phyloP scores from a whole-genome alignment of 1,284 basidiomycete species.

The Erythrobasidium hasegawianum region DNA sequence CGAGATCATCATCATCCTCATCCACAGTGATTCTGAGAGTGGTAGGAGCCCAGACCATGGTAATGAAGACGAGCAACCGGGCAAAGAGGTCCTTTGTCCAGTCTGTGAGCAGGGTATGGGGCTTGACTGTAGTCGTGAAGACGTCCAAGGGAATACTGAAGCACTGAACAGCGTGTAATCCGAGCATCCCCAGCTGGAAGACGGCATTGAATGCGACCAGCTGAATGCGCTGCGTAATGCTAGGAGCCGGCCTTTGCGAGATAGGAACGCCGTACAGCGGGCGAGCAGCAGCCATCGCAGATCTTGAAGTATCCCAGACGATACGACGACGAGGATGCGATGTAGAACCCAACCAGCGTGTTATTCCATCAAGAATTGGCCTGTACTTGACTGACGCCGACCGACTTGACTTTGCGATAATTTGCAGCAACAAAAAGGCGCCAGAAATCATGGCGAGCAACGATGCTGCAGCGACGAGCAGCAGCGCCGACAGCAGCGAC shows the following conservation, averaged over 20 bases:
- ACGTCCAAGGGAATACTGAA: constrained; percentile 2
- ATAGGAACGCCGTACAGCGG: constrained; percentile 16
- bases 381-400: no score
- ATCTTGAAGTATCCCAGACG: neutral
- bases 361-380: neutral
- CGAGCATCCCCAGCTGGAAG: constrained; percentile 16
- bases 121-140: constrained; percentile 2
- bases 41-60: constrained; percentile 31
- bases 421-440: neutral
- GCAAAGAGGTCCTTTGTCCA: constrained; percentile 26
- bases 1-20: constrained; percentile 52
- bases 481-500: constrained; percentile 52
- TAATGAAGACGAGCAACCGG: constrained; percentile 18
- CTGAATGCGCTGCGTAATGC: constrained; percentile 11
- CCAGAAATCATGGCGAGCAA: constrained; percentile 3
- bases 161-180: constrained; percentile 14
- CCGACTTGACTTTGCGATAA: no score
- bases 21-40: constrained; percentile 51
- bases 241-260: constrained; percentile 9
- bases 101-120: neutral
- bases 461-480: constrained; percentile 7
- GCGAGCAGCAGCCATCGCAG: neutral
- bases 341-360: neutral
- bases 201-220: constrained; percentile 20
- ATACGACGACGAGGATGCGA: neutral